phyloP scores from a whole-genome alignment of 768 basidiomycete genomes.

The Auriscalpium orientale region DNA sequence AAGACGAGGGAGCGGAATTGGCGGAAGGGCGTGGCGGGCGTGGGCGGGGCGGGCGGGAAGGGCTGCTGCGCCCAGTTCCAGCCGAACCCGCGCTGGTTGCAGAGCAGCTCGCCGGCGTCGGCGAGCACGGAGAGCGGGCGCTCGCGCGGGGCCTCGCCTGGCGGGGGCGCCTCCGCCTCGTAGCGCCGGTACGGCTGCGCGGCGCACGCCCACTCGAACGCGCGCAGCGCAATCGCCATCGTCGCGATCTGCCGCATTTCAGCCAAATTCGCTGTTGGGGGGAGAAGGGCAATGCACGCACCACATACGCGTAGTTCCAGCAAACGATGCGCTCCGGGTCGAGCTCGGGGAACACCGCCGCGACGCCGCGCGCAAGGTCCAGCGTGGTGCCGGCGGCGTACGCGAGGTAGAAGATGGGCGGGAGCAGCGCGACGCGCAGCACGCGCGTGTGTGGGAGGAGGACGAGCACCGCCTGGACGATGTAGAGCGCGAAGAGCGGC shows the following conservation, averaged over 20 bases:
- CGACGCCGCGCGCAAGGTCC: not conserved
- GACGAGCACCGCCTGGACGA: not conserved
- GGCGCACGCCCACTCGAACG: constrained; percentile 9
- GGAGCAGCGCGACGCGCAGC: not conserved
- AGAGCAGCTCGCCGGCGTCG: constrained; percentile 10
- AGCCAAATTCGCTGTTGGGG: not conserved
- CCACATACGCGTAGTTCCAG: constrained; percentile 5
- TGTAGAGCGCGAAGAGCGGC: constrained; percentile 1
- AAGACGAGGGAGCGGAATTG: not conserved
- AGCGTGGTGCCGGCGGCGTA: not conserved
- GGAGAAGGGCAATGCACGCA: not conserved
- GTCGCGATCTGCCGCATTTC: not conserved
- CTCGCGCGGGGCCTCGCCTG: not conserved
- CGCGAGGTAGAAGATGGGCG: not conserved
- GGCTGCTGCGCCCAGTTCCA: constrained; percentile 9
- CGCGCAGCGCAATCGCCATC: constrained; percentile 1
- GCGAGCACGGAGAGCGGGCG: constrained; percentile 1
- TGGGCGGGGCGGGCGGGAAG: not conserved
- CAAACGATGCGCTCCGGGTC: constrained; percentile 1
- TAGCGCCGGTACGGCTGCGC: not conserved
- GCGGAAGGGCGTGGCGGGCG: not conserved
- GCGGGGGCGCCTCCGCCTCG: not conserved
- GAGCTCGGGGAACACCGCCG: not conserved
- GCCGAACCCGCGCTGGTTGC: constrained; percentile 7
- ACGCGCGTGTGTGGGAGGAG: constrained; percentile 1